phyloP scores from a whole-genome alignment of 2,329 filamentous ascomycete genomes.

The Fusarium lyarnte region DNA sequence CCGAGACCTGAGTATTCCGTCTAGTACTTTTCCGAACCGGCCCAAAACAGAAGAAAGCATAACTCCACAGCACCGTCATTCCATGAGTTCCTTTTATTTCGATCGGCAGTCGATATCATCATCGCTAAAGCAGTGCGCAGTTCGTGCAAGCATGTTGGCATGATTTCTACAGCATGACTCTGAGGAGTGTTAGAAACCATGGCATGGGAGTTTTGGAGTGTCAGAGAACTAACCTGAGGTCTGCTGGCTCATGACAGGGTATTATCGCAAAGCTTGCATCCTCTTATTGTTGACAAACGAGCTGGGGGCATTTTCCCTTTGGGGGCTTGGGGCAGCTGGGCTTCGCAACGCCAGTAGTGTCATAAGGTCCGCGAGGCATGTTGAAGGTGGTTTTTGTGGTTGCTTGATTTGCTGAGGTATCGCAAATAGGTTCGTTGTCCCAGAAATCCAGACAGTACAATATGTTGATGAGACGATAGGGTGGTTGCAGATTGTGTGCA shows the following conservation, averaged over 20 bases:
- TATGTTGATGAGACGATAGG: conserved; percentile 21
- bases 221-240: conserved; percentile 26
- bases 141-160: conserved; percentile 21
- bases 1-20: conserved; percentile 36
- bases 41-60: conserved; percentile 36
- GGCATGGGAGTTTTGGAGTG: not conserved
- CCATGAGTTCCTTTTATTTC: conserved; percentile 34
- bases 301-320: conserved; percentile 41
- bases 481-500: conserved; percentile 25
- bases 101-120: conserved; percentile 40
- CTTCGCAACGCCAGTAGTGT: conserved; percentile 51
- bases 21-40: conserved; percentile 43
- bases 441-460: conserved; percentile 5
- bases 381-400: conserved; percentile 18
- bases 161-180: conserved; percentile 30
- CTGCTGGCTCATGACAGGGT: conserved; percentile 28
- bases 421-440: conserved; percentile 21
- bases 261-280: conserved; percentile 10
- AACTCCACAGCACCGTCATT: conserved; percentile 37
- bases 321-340: conserved; percentile 50
- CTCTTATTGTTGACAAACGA: conserved; percentile 23
- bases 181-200: conserved; percentile 21
- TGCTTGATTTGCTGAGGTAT: conserved; percentile 7
- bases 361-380: conserved; percentile 52
- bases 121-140: conserved; percentile 36